These are phyloP conservation scores for Posidonia australis DNA, from an alignment of 106 monocot genomes.

Conservation along the genomic window DNA sequence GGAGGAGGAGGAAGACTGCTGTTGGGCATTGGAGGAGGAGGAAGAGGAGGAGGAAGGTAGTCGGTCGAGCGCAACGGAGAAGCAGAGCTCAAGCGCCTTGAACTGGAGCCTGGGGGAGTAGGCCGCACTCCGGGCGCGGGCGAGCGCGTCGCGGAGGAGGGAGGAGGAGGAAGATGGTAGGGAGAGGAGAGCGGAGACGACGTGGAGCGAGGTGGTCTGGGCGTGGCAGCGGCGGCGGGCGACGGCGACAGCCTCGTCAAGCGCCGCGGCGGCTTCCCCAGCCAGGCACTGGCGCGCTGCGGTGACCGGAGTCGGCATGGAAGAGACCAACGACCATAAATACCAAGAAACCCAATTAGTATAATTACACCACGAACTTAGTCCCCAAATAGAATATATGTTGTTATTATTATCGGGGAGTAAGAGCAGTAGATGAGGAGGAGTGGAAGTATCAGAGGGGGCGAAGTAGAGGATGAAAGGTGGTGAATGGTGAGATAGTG, in stretches of 20 bases:
- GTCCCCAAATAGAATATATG: too few species aligned
- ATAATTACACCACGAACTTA: too few species aligned
- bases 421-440: too few species aligned
- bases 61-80: slow-evolving; percentile 79
- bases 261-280: slow-evolving; percentile 42
- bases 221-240: slow-evolving; percentile 75
- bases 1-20: not conserved
- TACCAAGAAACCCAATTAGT: too few species aligned
- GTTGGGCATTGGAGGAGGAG: slow-evolving; percentile 5
- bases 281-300: slow-evolving; percentile 65
- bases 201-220: slow-evolving; percentile 87
- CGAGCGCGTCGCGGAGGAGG: slow-evolving; percentile 43
- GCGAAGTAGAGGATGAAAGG: not conserved
- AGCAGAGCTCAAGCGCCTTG: slow-evolving; percentile 79
- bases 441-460: not conserved
- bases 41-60: slow-evolving; percentile 36
- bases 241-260: slow-evolving; percentile 55
- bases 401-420: too few species aligned
- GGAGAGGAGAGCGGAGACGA: slow-evolving; percentile 65
- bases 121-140: slow-evolving; percentile 34
- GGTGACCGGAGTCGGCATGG: slow-evolving; percentile 76
- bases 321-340: not conserved
- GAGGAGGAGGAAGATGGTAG: slow-evolving; percentile 24
- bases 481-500: too few species aligned
- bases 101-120: slow-evolving; percentile 58